Evolutionary conservation across 257 asterid genomes (phyloP).

Genomic region (Solanum commersonii): DNA sequence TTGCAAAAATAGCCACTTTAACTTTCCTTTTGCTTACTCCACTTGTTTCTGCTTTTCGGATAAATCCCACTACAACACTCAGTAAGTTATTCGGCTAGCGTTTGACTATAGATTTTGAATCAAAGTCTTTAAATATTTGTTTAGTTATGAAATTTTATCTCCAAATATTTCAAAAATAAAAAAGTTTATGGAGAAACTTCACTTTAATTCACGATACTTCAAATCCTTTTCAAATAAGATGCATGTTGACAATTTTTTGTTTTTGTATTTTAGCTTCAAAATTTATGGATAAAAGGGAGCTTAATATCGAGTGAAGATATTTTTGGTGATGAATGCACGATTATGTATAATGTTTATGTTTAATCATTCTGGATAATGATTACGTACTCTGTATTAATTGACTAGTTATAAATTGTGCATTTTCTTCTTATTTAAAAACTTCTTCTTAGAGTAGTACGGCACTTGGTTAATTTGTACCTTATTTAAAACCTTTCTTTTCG

Average conservation of each 20-base stretch:
- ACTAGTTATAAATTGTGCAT: neutral
- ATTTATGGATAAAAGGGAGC: neutral
- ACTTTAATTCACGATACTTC: no score
- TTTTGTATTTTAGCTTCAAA: neutral
- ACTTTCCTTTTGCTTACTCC: neutral
- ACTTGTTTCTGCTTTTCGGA: neutral
- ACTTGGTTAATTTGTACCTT: neutral
- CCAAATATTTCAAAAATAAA: no score
- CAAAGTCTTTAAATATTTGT: neutral
- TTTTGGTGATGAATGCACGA: neutral
- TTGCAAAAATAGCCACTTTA: neutral
- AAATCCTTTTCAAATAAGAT: no score
- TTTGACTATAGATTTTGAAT: neutral
- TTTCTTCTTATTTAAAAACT: neutral
- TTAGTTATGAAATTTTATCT: neutral
- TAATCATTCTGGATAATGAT: neutral
- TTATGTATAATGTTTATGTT: neutral
- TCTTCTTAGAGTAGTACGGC: no score
- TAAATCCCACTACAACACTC: neutral
- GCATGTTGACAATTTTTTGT: neutral
- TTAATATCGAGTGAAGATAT: neutral
- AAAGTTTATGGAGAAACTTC: no score
- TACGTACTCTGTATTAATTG: no score
- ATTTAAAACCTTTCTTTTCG: no score
- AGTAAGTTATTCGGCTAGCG: neutral